A percentile compares a stretch with the other conserved stretches of the same genome.
Evolutionary conservation across 805 yeast genomes (phyloP).

Genomic region (Starmera amethionina): DNA sequence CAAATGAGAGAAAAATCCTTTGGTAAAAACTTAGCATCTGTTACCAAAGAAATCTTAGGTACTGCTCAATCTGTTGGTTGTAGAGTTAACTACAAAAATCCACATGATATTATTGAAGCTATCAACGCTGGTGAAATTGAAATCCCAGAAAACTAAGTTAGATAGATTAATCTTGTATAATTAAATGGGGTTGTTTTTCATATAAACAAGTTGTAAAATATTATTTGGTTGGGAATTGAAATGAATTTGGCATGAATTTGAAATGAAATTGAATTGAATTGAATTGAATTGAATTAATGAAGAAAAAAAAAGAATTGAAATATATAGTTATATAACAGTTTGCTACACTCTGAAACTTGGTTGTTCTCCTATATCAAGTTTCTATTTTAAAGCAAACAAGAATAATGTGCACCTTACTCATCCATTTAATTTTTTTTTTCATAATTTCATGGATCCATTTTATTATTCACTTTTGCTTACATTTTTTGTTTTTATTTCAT

Average conservation of each 20-base stretch:
- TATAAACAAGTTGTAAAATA: conserved; percentile 2
- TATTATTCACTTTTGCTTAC: neutral
- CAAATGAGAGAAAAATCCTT: conserved; percentile 95
- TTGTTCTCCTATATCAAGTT: conserved; percentile 48
- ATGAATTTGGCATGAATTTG: neutral
- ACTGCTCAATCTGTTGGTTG: conserved; percentile 99
- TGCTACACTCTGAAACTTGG: conserved; percentile 92
- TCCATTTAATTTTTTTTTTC: conserved; percentile 33
- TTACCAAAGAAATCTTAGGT: conserved; percentile 97
- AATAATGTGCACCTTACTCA: conserved; percentile 57
- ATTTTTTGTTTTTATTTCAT: neutral
- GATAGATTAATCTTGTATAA: conserved; percentile 13
- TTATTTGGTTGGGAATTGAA: neutral
- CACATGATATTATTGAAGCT: conserved; percentile 97
- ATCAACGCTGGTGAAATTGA: conserved; percentile 98
- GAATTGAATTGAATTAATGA: neutral
- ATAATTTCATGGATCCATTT: neutral
- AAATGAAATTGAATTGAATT: neutral
- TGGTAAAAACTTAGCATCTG: conserved; percentile 95
- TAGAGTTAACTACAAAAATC: conserved; percentile 98
- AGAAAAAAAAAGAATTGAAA: neutral
- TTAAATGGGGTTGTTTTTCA: conserved; percentile 3
- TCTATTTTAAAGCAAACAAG: conserved; percentile 93
- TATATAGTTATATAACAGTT: conserved; percentile 28
- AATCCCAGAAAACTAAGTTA: conserved; percentile 65